Percentiles rank a stretch among this genome's conserved stretches.
phyloP scores from a whole-genome alignment of 1,284 basidiomycete species.

The Sparassis latifolia region DNA sequence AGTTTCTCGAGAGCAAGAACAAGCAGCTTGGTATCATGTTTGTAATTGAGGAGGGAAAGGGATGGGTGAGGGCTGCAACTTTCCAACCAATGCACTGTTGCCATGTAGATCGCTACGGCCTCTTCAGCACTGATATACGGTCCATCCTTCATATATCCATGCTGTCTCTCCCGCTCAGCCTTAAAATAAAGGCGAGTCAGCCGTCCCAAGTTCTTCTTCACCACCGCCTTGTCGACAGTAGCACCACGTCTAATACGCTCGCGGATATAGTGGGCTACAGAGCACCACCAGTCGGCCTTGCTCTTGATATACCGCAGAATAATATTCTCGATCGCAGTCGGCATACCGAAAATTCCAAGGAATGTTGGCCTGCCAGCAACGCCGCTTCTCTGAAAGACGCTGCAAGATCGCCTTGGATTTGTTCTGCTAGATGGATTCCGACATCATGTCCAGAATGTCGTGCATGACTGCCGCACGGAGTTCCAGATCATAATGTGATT shows the following conservation, averaged over 20 bases:
- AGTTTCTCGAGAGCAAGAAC: conserved; percentile 93
- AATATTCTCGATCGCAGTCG: conserved; percentile 98
- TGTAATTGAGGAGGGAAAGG: conserved; percentile 99
- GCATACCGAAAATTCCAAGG: conserved; percentile 98
- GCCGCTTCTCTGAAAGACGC: conserved; percentile 96
- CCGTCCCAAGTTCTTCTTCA: conserved; percentile 92
- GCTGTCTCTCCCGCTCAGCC: conserved; percentile 96
- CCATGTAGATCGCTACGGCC: conserved; percentile 95
- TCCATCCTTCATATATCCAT: conserved; percentile 95
- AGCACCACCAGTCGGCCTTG: conserved; percentile 99
- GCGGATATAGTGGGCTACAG: conserved; percentile 90
- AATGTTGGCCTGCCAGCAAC: conserved; percentile 99
- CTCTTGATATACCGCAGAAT: conserved; percentile 99
- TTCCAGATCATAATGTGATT: conserved; percentile 98
- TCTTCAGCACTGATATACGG: conserved; percentile 97
- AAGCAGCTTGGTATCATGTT: conserved; percentile 94
- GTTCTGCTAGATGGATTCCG: conserved; percentile 97
- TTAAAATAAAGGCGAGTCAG: conserved; percentile 92
- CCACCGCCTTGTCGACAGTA: conserved; percentile 98
- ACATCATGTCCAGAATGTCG: conserved; percentile 99
- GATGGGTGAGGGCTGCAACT: conserved; percentile 92
- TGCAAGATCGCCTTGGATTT: conserved; percentile 98
- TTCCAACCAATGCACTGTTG: conserved; percentile 96
- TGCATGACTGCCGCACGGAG: conserved; percentile 99
- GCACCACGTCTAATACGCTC: conserved; percentile 94